These are phyloP conservation scores for Fomes fomentarius DNA, from an alignment of 1,284 basidiomycete species.

Conservation along the genomic window DNA sequence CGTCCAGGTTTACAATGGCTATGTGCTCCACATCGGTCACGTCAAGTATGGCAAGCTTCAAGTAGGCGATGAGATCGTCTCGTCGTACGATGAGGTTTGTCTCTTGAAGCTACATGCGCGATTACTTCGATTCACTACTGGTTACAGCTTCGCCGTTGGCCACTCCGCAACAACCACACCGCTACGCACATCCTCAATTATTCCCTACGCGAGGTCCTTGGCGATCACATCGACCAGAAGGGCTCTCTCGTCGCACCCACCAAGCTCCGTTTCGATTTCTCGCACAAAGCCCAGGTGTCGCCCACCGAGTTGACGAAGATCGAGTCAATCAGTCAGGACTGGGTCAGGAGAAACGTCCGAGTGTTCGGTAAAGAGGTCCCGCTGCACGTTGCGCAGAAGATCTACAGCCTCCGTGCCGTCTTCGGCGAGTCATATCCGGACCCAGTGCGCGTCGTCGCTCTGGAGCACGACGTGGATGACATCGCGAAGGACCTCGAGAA, in stretches of 20 bases:
- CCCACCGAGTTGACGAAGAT: slow-evolving; percentile 81
- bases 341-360: slow-evolving; percentile 88
- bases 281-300: slow-evolving; percentile 88
- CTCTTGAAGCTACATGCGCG: neutral
- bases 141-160: slow-evolving; percentile 85
- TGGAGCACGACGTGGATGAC: slow-evolving; percentile 88
- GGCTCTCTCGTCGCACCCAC: slow-evolving; percentile 96
- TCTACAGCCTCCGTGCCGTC: slow-evolving; percentile 93
- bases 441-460: slow-evolving; percentile 92
- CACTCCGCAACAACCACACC: slow-evolving; percentile 97
- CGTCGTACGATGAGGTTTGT: slow-evolving; percentile 76
- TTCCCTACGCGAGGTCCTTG: slow-evolving; percentile 89
- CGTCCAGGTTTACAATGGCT: slow-evolving; percentile 87
- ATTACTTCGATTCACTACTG: slow-evolving; percentile 6
- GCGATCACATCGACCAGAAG: slow-evolving; percentile 97
- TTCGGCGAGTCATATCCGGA: slow-evolving; percentile 99
- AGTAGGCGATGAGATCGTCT: slow-evolving; percentile 71
- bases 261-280: slow-evolving; percentile 98
- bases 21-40: slow-evolving; percentile 88
- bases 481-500: slow-evolving; percentile 87
- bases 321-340: slow-evolving; percentile 83
- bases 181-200: slow-evolving; percentile 99
- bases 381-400: slow-evolving; percentile 83
- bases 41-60: slow-evolving; percentile 78
- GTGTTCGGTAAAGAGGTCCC: slow-evolving; percentile 90